Base-by-base conservation (phyloP, 1,139 yeast species). In the Saccharomyces pastorianus region DNA sequence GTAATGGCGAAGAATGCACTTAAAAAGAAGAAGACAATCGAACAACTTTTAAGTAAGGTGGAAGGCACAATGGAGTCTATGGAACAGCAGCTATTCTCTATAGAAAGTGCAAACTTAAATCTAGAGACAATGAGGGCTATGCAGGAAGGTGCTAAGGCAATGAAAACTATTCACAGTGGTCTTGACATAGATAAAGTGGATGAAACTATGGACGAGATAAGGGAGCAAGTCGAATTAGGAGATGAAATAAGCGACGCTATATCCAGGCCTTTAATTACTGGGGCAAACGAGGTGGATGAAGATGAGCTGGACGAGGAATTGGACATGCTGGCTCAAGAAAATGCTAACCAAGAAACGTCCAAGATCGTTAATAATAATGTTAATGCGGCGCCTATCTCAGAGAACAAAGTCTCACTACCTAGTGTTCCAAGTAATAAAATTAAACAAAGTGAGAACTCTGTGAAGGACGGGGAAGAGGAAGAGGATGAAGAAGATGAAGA, bases 71-170 rank as follows among this genome's bases (percentile, higher is more conserved):
- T 93, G 56, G 96, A 89, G 62, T 84, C 96, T 11, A 76, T 93
- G 61, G 97, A 93, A 70, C 84, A 88, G 53, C 97, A 93, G 73
- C 77, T 93, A 64, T 83, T 83, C 59, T 88, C 98, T 29, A 88
- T 93, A 58, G 99, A 93, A 74, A 82, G 88, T 54, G 99, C 99
- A 55, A 91, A 91, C 76, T 81, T 93, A 82, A 93, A 93, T 76
- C 78, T 88, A 73, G 99, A 95, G 75, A 93, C 99, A 42, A 88
- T 95, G 96, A 88, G 88, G 80, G 96, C 96, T 54, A 93, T 93
- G 98, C 87, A 91, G 73, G 96, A 90, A 72, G 98, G 98, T 59
- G 96, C 99, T 9, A 80, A 79, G 67, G 99, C 98, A 51, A 89
- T 93, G 96, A 90, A 91, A 72, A 88, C 87, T 66, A 93, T 93